Evolutionary conservation across 129 eudicot genomes (phyloP).

Genomic region (Chrysanthemum lavandulifolium): DNA sequence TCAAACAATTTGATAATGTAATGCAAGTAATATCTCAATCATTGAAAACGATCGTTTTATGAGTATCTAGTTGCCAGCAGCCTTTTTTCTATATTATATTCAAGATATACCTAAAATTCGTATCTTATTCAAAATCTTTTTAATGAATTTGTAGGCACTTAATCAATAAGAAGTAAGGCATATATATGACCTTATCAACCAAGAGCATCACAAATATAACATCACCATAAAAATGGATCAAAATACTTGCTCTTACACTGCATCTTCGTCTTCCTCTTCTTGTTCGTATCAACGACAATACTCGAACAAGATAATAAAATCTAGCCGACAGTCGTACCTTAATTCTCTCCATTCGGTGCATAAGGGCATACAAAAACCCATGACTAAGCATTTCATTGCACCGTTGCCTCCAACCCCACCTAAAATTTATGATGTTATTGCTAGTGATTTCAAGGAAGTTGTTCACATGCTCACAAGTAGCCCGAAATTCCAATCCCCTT

Average conservation of each 20-base stretch:
- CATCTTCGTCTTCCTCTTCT: slow-evolving; percentile 23
- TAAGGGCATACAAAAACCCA: slow-evolving; percentile 29
- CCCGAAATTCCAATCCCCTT: slow-evolving; percentile 33
- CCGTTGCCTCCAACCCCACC: slow-evolving; percentile 60
- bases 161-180: no score
- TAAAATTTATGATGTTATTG: slow-evolving; percentile 55
- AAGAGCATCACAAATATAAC: background rate
- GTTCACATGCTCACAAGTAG: slow-evolving; percentile 61
- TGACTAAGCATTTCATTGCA: slow-evolving; percentile 52
- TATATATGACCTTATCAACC: background rate
- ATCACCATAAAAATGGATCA: background rate
- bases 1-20: background rate
- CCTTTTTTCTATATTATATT: no score
- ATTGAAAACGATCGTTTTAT: background rate
- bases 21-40: background rate
- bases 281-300: slow-evolving; percentile 8
- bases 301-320: slow-evolving; percentile 8
- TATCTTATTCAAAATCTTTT: no score
- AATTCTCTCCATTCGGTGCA: slow-evolving; percentile 42
- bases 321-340: slow-evolving; percentile 14
- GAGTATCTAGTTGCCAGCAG: background rate
- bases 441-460: slow-evolving; percentile 48
- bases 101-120: no score
- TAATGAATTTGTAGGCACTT: no score
- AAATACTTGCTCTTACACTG: background rate